Percentiles rank a stretch among this genome's conserved stretches.
These are phyloP conservation scores for Exserohilum rostratum DNA, from an alignment of 2,329 filamentous ascomycete genomes.

Conservation along the genomic window DNA sequence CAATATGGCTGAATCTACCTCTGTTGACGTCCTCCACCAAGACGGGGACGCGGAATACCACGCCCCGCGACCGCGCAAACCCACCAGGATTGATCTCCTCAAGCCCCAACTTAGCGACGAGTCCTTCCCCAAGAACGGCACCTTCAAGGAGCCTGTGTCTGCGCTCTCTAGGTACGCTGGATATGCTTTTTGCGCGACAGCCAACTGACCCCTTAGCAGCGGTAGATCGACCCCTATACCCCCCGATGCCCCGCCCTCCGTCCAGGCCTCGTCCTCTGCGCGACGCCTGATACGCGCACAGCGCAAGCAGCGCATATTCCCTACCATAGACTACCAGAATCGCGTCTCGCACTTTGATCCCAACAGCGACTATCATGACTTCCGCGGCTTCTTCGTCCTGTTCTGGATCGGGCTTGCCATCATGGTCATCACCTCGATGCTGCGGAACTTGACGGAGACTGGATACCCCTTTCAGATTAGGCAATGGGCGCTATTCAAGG, in stretches of 20 bases:
- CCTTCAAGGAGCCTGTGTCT: conserved; percentile 34
- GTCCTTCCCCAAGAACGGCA: conserved; percentile 29
- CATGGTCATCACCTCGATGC: conserved; percentile 93
- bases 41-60: conserved; percentile 37
- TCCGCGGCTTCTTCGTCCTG: conserved; percentile 95
- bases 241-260: conserved; percentile 89
- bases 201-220: conserved; percentile 55
- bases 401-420: conserved; percentile 98
- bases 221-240: conserved; percentile 83
- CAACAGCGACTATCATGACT: conserved; percentile 87
- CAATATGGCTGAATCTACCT: conserved; percentile 43
- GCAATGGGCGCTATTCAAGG: conserved; percentile 86
- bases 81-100: conserved; percentile 42
- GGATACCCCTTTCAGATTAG: conserved; percentile 82
- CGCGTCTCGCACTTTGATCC: conserved; percentile 97
- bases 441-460: conserved; percentile 92
- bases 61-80: conserved; percentile 46
- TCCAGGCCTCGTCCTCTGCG: conserved; percentile 81
- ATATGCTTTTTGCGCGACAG: conserved; percentile 54
- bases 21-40: conserved; percentile 28
- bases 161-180: conserved; percentile 55
- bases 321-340: conserved; percentile 87
- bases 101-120: conserved; percentile 46
- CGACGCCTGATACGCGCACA: conserved; percentile 83
- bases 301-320: conserved; percentile 84